Conservation (phyloP, 1,139 yeast species). For the Kluyveromyces sp. region DNA sequence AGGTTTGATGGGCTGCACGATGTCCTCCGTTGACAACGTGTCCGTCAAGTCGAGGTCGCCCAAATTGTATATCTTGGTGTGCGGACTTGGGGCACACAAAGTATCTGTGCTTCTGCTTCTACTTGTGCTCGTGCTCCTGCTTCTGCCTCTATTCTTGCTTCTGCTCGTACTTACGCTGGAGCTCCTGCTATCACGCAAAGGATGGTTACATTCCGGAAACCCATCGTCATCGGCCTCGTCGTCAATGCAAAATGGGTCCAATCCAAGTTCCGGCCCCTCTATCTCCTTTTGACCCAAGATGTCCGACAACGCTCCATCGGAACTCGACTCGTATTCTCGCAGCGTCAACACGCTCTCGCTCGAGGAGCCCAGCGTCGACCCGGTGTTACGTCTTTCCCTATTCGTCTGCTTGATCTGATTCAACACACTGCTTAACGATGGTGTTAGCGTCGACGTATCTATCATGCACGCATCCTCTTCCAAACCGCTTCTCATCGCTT, state of each 20-base stretch:
- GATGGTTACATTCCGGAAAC: not conserved
- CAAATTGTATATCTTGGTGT: slow-evolving; percentile 15
- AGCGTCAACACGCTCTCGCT: not conserved
- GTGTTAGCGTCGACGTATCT: slow-evolving; percentile 5
- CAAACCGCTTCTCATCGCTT: not conserved
- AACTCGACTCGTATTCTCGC: too few relatives aligned
- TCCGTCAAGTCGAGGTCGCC: slow-evolving; percentile 22
- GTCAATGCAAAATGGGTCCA: too few relatives aligned
- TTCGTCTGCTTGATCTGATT: slow-evolving; percentile 6
- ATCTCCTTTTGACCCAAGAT: too few relatives aligned
- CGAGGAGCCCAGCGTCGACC: not conserved
- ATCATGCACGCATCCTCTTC: not conserved
- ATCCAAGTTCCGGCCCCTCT: too few relatives aligned
- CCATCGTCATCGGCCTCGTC: not conserved
- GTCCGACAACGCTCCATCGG: too few relatives aligned
- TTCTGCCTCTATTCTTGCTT: not conserved
- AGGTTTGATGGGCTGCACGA: slow-evolving; percentile 19
- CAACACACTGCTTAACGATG: slow-evolving; percentile 11
- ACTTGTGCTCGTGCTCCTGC: not conserved
- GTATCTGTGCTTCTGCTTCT: not conserved
- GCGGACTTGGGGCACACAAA: slow-evolving; percentile 8
- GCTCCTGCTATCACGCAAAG: not conserved
- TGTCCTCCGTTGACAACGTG: slow-evolving; percentile 14
- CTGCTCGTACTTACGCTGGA: not conserved
- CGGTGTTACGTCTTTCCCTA: not conserved